A percentile compares a stretch with the other conserved stretches of the same genome.
Conservation (phyloP, 139 green algal genomes). For the Chlamydomonas sp. region DNA sequence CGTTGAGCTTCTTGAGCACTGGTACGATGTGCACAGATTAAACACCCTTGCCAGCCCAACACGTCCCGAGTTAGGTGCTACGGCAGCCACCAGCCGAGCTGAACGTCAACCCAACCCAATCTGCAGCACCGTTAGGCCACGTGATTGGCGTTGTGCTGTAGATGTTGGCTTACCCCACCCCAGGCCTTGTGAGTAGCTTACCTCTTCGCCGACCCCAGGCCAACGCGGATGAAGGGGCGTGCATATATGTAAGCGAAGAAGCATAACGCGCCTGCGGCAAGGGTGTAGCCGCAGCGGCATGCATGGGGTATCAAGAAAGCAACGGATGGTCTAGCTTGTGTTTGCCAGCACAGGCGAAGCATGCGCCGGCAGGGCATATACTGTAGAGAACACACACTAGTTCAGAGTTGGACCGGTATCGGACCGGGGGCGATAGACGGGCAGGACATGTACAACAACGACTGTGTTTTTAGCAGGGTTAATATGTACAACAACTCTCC, state of each 20-base stretch:
- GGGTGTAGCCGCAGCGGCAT: not conserved
- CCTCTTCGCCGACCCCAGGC: slow-evolving; percentile 61
- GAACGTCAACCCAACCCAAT: not conserved
- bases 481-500: not conserved
- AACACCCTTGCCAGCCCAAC: not conserved
- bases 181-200: not conserved
- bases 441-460: too few species aligned
- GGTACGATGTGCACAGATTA: not conserved
- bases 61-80: not conserved
- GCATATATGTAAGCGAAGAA: slow-evolving; percentile 84
- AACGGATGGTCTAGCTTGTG: too few species aligned
- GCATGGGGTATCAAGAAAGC: not conserved
- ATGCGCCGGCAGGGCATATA: too few species aligned
- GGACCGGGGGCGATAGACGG: not conserved
- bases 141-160: too few species aligned
- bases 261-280: slow-evolving; percentile 49
- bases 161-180: not conserved
- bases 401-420: not conserved
- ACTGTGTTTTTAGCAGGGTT: not conserved
- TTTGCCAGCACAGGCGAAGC: too few species aligned
- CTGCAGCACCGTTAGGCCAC: not conserved
- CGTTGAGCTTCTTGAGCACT: too few species aligned
- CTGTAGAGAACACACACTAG: too few species aligned
- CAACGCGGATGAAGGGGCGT: slow-evolving; percentile 76
- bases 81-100: not conserved